Evolutionary conservation across 305 asterid genomes (phyloP).

Genomic region (Fraxinus sp.): DNA sequence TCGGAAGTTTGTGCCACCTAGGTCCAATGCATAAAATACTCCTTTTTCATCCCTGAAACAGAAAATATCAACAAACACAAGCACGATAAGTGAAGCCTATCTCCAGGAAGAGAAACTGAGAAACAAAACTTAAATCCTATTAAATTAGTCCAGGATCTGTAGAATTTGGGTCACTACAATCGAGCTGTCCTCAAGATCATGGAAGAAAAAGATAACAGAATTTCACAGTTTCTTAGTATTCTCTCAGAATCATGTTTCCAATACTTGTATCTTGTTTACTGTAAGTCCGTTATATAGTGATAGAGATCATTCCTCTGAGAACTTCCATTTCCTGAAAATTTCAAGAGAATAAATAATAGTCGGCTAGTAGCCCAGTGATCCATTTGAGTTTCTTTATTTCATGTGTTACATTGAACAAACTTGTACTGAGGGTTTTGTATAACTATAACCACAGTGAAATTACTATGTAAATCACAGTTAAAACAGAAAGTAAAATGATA

Average conservation of each 20-base stretch:
- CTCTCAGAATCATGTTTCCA: neutral
- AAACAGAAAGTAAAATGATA: neutral
- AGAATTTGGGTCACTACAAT: neutral
- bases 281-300: neutral
- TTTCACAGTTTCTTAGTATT: neutral
- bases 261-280: neutral
- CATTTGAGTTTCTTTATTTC: neutral
- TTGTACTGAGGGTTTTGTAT: neutral
- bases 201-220: neutral
- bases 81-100: neutral
- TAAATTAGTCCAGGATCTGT: neutral
- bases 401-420: neutral
- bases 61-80: slow-evolving; percentile 19
- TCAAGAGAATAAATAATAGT: neutral
- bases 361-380: neutral
- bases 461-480: neutral
- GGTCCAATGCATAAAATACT: slow-evolving; percentile 79
- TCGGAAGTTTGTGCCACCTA: slow-evolving; percentile 91
- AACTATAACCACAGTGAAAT: neutral
- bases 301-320: neutral
- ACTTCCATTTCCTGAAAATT: neutral
- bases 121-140: neutral
- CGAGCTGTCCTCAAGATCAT: neutral
- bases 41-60: slow-evolving; percentile 71
- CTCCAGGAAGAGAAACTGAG: neutral